Base-by-base conservation (phyloP, 106 monocot genomes). In the Allium cepa region DNA sequence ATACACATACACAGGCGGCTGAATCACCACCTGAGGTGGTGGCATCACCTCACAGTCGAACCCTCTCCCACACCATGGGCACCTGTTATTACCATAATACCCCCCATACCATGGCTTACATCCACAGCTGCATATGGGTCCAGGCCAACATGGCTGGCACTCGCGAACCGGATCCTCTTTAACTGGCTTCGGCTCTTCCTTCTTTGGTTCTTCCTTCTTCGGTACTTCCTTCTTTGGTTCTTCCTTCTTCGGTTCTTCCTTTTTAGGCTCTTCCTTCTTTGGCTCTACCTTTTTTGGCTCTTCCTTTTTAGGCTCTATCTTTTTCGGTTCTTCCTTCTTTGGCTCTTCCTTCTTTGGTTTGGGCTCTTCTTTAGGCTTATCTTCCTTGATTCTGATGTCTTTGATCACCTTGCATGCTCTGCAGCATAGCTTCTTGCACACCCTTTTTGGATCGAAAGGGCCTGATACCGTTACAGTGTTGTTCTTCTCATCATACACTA, bases 401-500 rank as follows among this genome's bases (percentile, higher is more conserved):
- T 72, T 79, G 47, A 84, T 88, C 16, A 88, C 71, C 46, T 72
- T 76, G 57, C 81, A 52, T 7, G 81, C 88, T 28, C 79, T 78
- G 84, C 81, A 81, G n/a, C 22, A 48, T 7, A 88, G 75, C 73
- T 81, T 88, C 48, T 67, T 71, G 14, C 52, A 71, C 8, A 88
- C 52, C 22, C 14, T 63, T 5, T 84, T 56, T 50, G 88, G 79
- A 67, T 82, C 79, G 36, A 88, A 84, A 0, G 78, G 79, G 14
- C 88, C 88, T 3, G 88, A 73, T 8, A 88, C 55, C 5, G 73
- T 79, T 49, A 88, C 88, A 9, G 66, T 76, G 58, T 84, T 84
- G 64, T 64, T 88, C 76, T 81, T 82, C 60, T 79, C 81, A 22
- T 84, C 84, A 52, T 68, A 88, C n/a, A 17, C 63, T 62, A 72